These are phyloP conservation scores for Vitis labrusca DNA, from an alignment of 164 flowering plant species.

Conservation along the genomic window DNA sequence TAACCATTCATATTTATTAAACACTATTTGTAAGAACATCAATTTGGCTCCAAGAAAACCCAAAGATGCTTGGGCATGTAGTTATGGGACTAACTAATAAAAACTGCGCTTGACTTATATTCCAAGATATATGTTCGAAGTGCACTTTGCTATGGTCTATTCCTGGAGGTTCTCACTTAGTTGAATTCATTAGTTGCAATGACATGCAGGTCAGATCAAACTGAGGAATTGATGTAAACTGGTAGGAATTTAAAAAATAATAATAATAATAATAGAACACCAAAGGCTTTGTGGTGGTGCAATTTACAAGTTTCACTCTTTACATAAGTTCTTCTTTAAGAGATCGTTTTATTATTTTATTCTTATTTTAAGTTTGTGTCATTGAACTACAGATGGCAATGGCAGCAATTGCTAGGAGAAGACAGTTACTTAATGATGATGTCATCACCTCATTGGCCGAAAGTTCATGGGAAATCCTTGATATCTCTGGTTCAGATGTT, in stretches of 20 bases:
- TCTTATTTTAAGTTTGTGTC: neutral
- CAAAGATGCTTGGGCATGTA: no score
- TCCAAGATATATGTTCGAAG: no score
- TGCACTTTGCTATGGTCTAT: no score
- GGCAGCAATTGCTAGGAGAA: constrained; percentile 79
- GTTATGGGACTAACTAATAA: no score
- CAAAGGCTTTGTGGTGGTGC: neutral
- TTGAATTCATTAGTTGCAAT: no score
- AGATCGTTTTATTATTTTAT: neutral
- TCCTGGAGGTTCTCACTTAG: no score
- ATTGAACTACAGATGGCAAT: constrained; percentile 56
- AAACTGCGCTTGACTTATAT: no score
- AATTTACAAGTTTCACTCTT: neutral
- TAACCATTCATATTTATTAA: no score
- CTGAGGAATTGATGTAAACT: neutral
- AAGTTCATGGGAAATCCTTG: constrained; percentile 77
- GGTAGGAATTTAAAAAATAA: neutral
- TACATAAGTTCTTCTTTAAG: neutral
- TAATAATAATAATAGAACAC: neutral
- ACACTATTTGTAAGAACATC: no score
- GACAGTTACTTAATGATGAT: constrained; percentile 71
- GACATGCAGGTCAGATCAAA: no score
- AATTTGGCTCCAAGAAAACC: no score
- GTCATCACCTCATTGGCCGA: constrained; percentile 74
- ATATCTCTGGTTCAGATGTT: constrained; percentile 81